phyloP scores from a whole-genome alignment of 176 grass and related monocot species.

The Oryza coarctata region DNA sequence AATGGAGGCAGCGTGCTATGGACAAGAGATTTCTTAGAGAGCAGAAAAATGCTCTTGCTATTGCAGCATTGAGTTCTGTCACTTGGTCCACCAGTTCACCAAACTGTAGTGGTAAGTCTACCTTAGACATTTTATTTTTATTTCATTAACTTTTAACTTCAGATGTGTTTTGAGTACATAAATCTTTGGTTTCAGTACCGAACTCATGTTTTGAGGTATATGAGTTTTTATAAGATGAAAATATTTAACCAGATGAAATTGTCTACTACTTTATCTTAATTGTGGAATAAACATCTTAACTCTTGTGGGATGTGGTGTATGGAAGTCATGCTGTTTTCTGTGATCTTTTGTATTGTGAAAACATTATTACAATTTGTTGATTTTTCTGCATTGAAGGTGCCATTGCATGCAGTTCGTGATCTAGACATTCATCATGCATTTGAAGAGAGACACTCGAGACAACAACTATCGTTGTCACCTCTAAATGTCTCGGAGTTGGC shows the following conservation, averaged over 20 bases:
- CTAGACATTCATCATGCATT: constrained; percentile 67
- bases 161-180: background rate
- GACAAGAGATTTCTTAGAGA: constrained; percentile 54
- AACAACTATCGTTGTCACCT: constrained; percentile 61
- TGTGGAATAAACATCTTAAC: background rate
- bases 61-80: constrained; percentile 74
- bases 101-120: constrained; percentile 44
- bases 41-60: constrained; percentile 62
- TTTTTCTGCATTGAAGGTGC: constrained; percentile 53
- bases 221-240: background rate
- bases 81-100: constrained; percentile 61
- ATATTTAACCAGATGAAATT: background rate
- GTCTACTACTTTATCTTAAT: background rate
- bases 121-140: constrained; percentile 22
- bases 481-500: constrained; percentile 72
- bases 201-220: background rate
- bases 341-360: background rate
- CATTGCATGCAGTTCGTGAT: constrained; percentile 35
- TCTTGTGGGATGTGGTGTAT: background rate
- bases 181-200: background rate
- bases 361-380: constrained; percentile 26
- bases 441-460: constrained; percentile 53
- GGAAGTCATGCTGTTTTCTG: constrained; percentile 21
- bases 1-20: constrained; percentile 68
- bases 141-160: background rate